Base-by-base conservation (phyloP, 495 filamentous ascomycete genomes). In the Xylaria scruposa region DNA sequence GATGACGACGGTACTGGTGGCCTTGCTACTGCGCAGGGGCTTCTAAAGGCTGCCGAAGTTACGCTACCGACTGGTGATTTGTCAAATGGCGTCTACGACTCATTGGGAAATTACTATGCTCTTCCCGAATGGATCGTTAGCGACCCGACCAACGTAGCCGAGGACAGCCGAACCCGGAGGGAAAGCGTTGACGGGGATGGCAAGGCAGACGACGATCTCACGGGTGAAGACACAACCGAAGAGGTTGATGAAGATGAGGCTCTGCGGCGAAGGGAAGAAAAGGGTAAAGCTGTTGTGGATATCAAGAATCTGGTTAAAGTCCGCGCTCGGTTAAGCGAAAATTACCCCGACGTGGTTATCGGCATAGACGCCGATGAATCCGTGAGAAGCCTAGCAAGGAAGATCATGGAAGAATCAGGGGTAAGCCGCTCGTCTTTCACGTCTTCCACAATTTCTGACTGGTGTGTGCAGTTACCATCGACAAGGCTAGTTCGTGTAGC, bases 31-130 rank as follows among this genome's bases (percentile, higher is more conserved):
- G 94, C 95, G 36, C 94, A 98, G 84, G 87, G 85, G 49, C 91
- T 93, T 58, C 78, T 97, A 8, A 89, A 90, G 79, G 94, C 95
- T 1, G 90, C 90, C 9, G 94, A 89, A 7, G 86, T 97, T 49
- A 97, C 92, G 1, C 83, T 96, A 47, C 94, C 94, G 2, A 94
- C 90, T 0, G 90, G 90, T 33, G 87, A 95, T 78, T 77, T 94
- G 12, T 88, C 87, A 19, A 85, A 91, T 51, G 94, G 94, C 3
- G 90, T 88, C 9, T 98, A 94, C 74, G 95, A 97, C 81, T 85
- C 90, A 51, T 81, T 88, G 56, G 95, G 95, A 0, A 90, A 89
- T 54, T 85, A 91, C 68, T 98, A 97, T 78, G 83, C 88, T 9
- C 73, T 97, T 24, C 93, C 93, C 7, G 89, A 91, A 76, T 91